Evolutionary conservation across 768 basidiomycete species (phyloP).

Genomic region (Auricularia heimuer): DNA sequence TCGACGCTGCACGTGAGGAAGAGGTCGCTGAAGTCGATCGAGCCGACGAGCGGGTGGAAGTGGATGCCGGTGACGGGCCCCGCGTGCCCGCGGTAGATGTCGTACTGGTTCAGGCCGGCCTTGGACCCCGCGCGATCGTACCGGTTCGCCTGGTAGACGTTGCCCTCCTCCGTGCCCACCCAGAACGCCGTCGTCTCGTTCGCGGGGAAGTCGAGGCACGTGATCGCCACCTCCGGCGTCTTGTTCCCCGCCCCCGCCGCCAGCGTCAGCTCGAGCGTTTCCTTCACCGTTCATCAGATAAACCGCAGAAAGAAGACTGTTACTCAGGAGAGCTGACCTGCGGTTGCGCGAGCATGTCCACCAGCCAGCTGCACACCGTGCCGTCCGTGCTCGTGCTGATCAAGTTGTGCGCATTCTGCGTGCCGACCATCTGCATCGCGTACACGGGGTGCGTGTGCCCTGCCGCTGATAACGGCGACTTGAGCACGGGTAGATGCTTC

Average conservation of each 20-base stretch:
- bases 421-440: slow-evolving; percentile 96
- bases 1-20: slow-evolving; percentile 91
- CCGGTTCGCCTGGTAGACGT: slow-evolving; percentile 91
- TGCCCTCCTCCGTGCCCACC: slow-evolving; percentile 97
- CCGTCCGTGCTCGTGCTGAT: slow-evolving; percentile 97
- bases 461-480: slow-evolving; percentile 90
- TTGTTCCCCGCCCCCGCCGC: slow-evolving; percentile 72
- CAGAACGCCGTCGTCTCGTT: slow-evolving; percentile 96
- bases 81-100: slow-evolving; percentile 85
- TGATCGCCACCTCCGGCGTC: slow-evolving; percentile 93
- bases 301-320: not conserved
- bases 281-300: slow-evolving; percentile 26
- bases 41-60: slow-evolving; percentile 87
- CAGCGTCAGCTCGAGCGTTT: slow-evolving; percentile 85
- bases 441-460: slow-evolving; percentile 99
- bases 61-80: slow-evolving; percentile 91
- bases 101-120: slow-evolving; percentile 87
- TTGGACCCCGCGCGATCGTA: slow-evolving; percentile 96
- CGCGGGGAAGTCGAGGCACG: slow-evolving; percentile 86
- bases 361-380: slow-evolving; percentile 92
- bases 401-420: slow-evolving; percentile 96
- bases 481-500: slow-evolving; percentile 90
- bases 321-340: slow-evolving; percentile 44
- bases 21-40: slow-evolving; percentile 90
- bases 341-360: slow-evolving; percentile 97